Percentiles rank a stretch among this genome's conserved stretches.
Conservation (phyloP, 2,329 filamentous ascomycete species). For the Fusarium goolgardi region DNA sequence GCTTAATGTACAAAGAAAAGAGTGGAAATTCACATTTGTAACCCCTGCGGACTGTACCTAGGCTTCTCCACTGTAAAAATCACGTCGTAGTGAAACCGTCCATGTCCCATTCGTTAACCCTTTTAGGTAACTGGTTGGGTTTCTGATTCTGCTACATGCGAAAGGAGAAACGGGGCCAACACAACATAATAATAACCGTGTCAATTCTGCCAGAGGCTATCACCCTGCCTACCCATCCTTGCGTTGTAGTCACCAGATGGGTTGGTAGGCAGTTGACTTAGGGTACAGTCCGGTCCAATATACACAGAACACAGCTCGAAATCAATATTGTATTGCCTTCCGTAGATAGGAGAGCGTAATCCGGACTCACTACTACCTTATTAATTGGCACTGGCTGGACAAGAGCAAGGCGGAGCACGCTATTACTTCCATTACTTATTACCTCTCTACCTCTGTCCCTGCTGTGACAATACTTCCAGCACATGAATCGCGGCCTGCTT, state of each 20-base stretch:
- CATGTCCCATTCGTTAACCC: constrained; percentile 22
- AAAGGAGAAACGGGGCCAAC: constrained; percentile 30
- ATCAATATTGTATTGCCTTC: neutral
- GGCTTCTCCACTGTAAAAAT: constrained; percentile 35
- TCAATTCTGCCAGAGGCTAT: neutral
- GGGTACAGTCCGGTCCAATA: neutral
- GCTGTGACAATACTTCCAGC: neutral
- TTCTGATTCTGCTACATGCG: constrained; percentile 30
- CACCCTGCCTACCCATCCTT: neutral
- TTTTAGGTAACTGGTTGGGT: constrained; percentile 32
- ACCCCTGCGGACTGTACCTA: too few species aligned
- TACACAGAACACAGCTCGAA: neutral
- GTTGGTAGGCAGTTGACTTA: neutral
- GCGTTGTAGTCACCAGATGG: constrained; percentile 10
- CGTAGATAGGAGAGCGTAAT: neutral
- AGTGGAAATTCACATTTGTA: too few species aligned
- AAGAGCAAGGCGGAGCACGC: neutral
- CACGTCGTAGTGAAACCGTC: constrained; percentile 37
- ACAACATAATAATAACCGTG: constrained; percentile 3
- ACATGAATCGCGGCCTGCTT: constrained; percentile 2
- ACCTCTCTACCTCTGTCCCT: neutral
- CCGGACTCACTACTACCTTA: neutral
- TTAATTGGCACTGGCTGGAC: neutral
- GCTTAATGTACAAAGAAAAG: too few species aligned
- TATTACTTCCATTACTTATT: neutral